These are phyloP conservation scores for Podaxis carcinomalis DNA, from an alignment of 768 basidiomycete genomes.

Conservation along the genomic window DNA sequence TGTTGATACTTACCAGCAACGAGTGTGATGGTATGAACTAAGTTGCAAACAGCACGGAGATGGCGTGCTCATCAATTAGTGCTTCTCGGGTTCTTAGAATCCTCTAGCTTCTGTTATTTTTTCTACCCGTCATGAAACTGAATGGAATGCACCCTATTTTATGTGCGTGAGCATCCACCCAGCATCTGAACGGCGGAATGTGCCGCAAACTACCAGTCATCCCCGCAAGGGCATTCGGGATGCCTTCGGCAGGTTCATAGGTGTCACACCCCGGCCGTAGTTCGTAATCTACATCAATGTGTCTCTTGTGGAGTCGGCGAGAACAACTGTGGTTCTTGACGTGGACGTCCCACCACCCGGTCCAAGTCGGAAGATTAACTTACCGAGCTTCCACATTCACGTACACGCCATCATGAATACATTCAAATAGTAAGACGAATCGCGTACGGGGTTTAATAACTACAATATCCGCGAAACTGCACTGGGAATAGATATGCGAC, in stretches of 20 bases:
- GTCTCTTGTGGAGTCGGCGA: background rate
- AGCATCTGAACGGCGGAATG: background rate
- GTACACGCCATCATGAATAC: background rate
- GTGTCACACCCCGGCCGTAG: background rate
- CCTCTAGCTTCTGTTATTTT: conserved; percentile 1
- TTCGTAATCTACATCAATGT: background rate
- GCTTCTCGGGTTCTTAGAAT: background rate
- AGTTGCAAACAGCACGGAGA: background rate
- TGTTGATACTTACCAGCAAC: background rate
- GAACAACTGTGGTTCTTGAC: background rate
- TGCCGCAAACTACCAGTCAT: background rate
- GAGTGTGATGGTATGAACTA: background rate
- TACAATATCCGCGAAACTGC: background rate
- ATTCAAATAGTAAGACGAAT: too few species aligned
- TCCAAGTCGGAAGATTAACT: background rate
- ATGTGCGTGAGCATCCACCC: background rate
- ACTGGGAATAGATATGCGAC: background rate
- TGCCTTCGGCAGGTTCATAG: background rate
- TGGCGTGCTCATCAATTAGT: background rate
- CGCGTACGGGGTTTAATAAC: background rate
- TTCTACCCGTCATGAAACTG: background rate
- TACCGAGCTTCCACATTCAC: background rate
- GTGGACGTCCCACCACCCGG: background rate
- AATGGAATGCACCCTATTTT: background rate
- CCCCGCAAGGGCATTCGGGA: background rate